Evolutionary conservation across 345 rosid genomes (phyloP).

Genomic region (Gossypium herbaceum): DNA sequence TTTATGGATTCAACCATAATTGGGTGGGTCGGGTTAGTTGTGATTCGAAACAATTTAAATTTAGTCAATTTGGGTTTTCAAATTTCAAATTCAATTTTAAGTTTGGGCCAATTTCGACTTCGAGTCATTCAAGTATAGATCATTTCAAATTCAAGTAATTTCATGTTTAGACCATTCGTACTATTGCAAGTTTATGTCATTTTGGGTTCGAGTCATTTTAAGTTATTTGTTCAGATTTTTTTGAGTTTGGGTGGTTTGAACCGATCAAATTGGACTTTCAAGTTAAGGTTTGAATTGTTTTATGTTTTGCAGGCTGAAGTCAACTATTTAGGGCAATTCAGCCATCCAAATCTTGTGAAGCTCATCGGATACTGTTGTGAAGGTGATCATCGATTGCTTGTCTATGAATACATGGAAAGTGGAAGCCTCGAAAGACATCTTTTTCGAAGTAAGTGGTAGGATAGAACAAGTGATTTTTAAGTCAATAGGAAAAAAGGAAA

Average conservation of each 20-base stretch:
- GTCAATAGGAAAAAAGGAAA: background rate
- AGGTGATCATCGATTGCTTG: constrained; percentile 83
- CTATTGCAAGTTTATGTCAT: no score
- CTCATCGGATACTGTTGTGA: constrained; percentile 99
- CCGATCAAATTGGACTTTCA: no score
- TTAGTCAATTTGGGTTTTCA: background rate
- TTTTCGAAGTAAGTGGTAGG: constrained; percentile 68
- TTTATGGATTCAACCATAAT: background rate
- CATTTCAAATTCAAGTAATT: no score
- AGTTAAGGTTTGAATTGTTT: background rate
- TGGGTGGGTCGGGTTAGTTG: background rate
- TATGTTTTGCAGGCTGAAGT: constrained; percentile 76
- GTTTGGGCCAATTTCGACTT: no score
- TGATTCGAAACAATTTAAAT: no score
- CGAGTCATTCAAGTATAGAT: no score
- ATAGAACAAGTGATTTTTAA: background rate
- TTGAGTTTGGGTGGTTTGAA: no score
- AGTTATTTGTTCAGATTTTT: no score
- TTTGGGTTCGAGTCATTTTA: no score
- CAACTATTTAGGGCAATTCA: constrained; percentile 85
- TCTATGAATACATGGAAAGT: constrained; percentile 89
- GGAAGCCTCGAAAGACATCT: constrained; percentile 97
- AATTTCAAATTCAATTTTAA: no score
- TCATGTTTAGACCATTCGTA: no score
- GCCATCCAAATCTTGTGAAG: constrained; percentile 90